A percentile compares a stretch with the other conserved stretches of the same genome.
These are phyloP conservation scores for Candida sp. DNA, from an alignment of 1,139 yeast species.

Conservation along the genomic window DNA sequence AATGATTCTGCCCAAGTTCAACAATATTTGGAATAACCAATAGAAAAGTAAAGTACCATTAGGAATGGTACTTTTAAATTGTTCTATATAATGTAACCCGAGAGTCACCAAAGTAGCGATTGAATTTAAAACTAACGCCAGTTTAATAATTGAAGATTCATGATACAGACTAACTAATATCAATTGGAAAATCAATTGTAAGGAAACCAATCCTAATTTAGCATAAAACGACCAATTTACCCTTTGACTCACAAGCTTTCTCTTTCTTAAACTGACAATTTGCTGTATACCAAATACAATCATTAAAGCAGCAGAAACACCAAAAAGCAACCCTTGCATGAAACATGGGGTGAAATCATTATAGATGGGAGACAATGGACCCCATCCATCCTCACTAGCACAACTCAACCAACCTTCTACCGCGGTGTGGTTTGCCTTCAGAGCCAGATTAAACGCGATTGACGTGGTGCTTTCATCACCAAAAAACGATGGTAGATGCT, in stretches of 20 bases:
- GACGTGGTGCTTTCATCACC: background rate
- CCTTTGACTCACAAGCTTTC: conserved; percentile 30
- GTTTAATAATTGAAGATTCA: conserved; percentile 38
- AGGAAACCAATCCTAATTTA: conserved; percentile 37
- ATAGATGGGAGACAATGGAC: conserved; percentile 56
- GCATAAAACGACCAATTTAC: conserved; percentile 38
- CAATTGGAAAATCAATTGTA: conserved; percentile 37
- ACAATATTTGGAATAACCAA: conserved; percentile 61
- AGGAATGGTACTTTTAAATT: conserved; percentile 61
- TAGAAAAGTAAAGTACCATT: conserved; percentile 68
- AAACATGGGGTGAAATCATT: conserved; percentile 83
- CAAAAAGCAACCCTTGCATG: conserved; percentile 64
- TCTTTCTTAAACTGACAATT: conserved; percentile 30
- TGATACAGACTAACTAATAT: conserved; percentile 20
- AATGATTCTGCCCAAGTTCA: conserved; percentile 36
- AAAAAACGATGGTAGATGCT: background rate
- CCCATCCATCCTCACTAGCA: conserved; percentile 60
- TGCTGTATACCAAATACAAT: conserved; percentile 52
- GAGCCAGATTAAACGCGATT: background rate
- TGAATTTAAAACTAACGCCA: conserved; percentile 37
- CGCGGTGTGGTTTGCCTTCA: background rate
- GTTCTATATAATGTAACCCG: conserved; percentile 68
- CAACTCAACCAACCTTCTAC: conserved; percentile 12
- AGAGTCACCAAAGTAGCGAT: conserved; percentile 49
- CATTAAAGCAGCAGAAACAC: conserved; percentile 49